Evolutionary conservation across 371 early-diverging fungal species (phyloP), one percentile per base, ranked within the genome.

Genomic region (Saksenaea vasiformis): DNA sequence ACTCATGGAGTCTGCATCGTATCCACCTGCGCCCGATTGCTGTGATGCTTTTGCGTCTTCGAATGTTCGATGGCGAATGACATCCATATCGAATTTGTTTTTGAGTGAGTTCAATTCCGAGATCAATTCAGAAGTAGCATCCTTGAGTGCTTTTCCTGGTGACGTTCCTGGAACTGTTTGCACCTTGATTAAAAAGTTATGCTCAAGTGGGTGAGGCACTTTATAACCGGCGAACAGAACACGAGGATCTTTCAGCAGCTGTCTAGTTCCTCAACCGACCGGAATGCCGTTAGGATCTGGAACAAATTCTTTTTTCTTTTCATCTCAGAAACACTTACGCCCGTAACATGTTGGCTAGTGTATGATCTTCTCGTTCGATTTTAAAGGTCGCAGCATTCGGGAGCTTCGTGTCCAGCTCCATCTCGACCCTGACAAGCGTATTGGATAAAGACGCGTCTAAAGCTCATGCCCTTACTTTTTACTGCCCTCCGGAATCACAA

Each of bases 151-250:
- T 43, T 90, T 87, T 37, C 90, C 85, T 28, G 98, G 98, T 55
- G 89, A 88, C 8, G 93, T 90, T 17, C 92, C 89, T 7, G 90
- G 85, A 0, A 91, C 90, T 7, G 99, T 96, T 72, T 97, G 98
- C 10, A 98, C 87, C 71, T 94, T 95, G 57, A 99, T 78, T 22
- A 93, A 73, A 53, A 96, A 88, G 61, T 88, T 84, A 77, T 96
- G 95, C 71, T 98, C 96, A 9, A 99, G 86, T 34, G 99, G 99
- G 75, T 99, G 99, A 15, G 99, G 98, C 60, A 94, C 82, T 66
- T 95, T 94, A 84, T 99, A 99, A 54, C 97, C 99, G 17, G 97
- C 94, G 85, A 99, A 99, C 51, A 95, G 75, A 3, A 99, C 98
- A 65, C 92, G 89, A 14, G 91, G 90, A 79, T 99, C 91, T 67